Base-by-base conservation (phyloP, 2,329 filamentous ascomycete genomes). In the Xylariaceae sp. region DNA sequence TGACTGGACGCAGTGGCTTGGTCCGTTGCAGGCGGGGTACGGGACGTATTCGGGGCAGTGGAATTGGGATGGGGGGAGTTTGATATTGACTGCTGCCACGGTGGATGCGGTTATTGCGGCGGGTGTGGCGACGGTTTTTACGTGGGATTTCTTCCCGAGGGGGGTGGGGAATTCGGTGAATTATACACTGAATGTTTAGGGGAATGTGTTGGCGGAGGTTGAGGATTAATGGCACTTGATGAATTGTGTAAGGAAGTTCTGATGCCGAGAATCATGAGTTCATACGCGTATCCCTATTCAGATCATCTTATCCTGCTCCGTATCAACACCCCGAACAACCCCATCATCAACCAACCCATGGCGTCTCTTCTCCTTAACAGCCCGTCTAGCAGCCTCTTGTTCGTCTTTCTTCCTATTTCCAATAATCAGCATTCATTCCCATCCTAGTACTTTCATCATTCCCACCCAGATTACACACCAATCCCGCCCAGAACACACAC, bases 121-220 rank as follows among this genome's bases (percentile, higher is more conserved):
- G 1, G 77, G 76, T 0, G 70, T 77, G 66, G 70, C 71, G 3
- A 77, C 78, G 0, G 76, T 73, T 0, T 80, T 85, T 57, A 81
- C 75, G 0, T 77, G 83, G 61, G 82, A 84, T 69, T 82, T 83
- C 64, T 84, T 76, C 65, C 82, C 81, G 0, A 71, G 82, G 11
- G 2, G 1, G 17, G 77, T 78, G 9, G 77, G 75, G 30, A 84
- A 84, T 69, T 69, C 69, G 0, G 73, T 77, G 5, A 78, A 80
- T 55, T 82, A 79, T 58, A 82, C 75, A 2, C 68, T 82, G 47
- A 67, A 53, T 3, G 62, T 68, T 48, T 66, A 39, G 37, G 37
- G 37, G 8, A 23, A n/a, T n/a, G n/a, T n/a, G n/a, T n/a, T n/a
- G n/a, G n/a, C n/a, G n/a, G n/a, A n/a, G n/a, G n/a, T n/a, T n/a